A percentile compares a stretch with the other conserved stretches of the same genome.
These are phyloP conservation scores for Mariannaea elegans DNA, from an alignment of 2,329 filamentous ascomycete species.

Conservation along the genomic window DNA sequence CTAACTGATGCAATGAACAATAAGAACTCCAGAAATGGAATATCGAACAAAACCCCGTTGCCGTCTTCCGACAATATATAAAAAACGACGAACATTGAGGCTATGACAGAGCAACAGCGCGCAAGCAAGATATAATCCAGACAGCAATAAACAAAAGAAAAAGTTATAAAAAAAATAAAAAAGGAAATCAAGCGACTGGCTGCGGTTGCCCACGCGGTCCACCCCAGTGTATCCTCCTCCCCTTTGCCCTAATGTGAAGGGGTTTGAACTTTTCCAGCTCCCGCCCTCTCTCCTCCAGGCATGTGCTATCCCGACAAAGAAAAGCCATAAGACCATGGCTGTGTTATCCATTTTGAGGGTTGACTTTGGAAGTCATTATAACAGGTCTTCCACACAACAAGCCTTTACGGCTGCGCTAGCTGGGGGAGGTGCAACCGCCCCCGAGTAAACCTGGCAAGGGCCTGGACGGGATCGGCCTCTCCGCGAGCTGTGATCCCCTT, in stretches of 20 bases:
- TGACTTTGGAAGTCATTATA: neutral
- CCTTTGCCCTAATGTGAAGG: neutral
- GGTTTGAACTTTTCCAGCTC: neutral
- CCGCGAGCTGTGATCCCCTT: constrained; percentile 30
- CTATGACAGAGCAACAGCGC: constrained; percentile 11
- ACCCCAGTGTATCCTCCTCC: constrained; percentile 7
- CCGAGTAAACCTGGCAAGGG: constrained; percentile 28
- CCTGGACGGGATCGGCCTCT: constrained; percentile 17
- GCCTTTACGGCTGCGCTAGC: constrained; percentile 30
- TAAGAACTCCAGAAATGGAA: constrained; percentile 35
- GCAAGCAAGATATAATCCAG: constrained; percentile 20
- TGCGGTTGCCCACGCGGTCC: constrained; percentile 15
- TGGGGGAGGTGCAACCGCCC: constrained; percentile 38
- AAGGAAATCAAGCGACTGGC: constrained; percentile 16
- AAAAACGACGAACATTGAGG: constrained; percentile 12
- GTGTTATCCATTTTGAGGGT: neutral
- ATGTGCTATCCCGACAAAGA: constrained; percentile 7
- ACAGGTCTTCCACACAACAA: neutral
- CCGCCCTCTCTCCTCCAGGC: neutral
- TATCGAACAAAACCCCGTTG: constrained; percentile 24
- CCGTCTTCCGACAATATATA: constrained; percentile 25
- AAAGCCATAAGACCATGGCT: neutral
- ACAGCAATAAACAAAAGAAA: constrained; percentile 16
- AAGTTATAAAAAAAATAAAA: constrained; percentile 7
- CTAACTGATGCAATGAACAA: constrained; percentile 37